Evolutionary conservation across 371 early-diverging fungal species (phyloP), one percentile per base, ranked within the genome.

Genomic region (Conidiobolus incongruus): DNA sequence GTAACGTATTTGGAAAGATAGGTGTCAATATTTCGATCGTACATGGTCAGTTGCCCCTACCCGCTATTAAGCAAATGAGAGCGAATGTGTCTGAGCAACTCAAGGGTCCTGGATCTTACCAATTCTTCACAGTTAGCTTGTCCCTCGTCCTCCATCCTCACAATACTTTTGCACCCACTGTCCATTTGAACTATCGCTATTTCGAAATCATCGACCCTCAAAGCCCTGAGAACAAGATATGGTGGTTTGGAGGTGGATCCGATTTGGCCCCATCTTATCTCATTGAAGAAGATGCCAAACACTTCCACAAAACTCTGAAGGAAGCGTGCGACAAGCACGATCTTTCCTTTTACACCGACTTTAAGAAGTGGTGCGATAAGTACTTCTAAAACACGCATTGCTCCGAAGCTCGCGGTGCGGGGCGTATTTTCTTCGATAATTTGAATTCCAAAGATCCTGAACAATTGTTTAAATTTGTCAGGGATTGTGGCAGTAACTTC

Each of bases 171-270:
- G 87, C 82, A 0, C 97, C 97, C 1, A 96, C 97, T 0, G 79
- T 84, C 2, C 97, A 96, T 50, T 63, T 84, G 58, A 96, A 96
- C 62, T 96, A 90, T 59, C 75, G 97, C 12, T 93, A 94, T 54
- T 93, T 96, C 70, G 95, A 96, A 49, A 63, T 84, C 15, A 65
- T 61, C 52, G 66, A 62, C 49, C 58, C 65, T 32, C 59, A 63
- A 0, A 67, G 68, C 38, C 47, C 37, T 1, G 55, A 65, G 15
- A 53, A 66, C 15, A 70, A 76, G 3, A 63, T 70, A 32, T 51
- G 71, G 45, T 87, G 88, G 88, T 87, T 87, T 45, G 88, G 86
- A 28, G 86, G 88, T n/a, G 88, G 83, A 21, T 67, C 74, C n/a
- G 87, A 88, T 50, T 52, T 86, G 40, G 86, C 87, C 0, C 88